Evolutionary conservation across 2,329 filamentous ascomycete genomes (phyloP).

Genomic region (Penicillium sp.): DNA sequence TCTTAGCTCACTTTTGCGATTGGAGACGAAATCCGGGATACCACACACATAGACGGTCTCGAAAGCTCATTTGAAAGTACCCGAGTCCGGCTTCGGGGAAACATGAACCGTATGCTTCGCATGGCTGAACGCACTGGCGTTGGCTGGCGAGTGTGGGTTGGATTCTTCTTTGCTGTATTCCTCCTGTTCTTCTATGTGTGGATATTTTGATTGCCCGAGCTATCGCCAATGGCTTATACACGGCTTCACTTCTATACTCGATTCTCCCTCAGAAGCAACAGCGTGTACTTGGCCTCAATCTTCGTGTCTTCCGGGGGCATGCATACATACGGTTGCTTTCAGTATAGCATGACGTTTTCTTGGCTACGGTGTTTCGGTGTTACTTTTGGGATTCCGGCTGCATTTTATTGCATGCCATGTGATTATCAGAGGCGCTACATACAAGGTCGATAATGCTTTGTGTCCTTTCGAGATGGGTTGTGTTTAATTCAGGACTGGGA

Average conservation of each 20-base stretch:
- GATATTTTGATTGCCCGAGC: slow-evolving; percentile 63
- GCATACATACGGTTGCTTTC: slow-evolving; percentile 1
- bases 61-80: slow-evolving; percentile 92
- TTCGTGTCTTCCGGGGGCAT: neutral
- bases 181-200: slow-evolving; percentile 90
- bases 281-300: neutral
- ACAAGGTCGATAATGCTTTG: neutral
- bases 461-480: neutral
- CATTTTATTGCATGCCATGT: neutral
- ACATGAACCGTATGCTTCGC: slow-evolving; percentile 94
- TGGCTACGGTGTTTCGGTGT: slow-evolving; percentile 10
- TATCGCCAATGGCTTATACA: neutral
- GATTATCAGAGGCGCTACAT: neutral
- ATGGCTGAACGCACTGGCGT: slow-evolving; percentile 97
- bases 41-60: slow-evolving; percentile 86
- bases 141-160: slow-evolving; percentile 90
- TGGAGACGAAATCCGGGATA: slow-evolving; percentile 91
- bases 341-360: slow-evolving; percentile 5
- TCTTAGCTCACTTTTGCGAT: slow-evolving; percentile 83
- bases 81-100: slow-evolving; percentile 75
- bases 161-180: slow-evolving; percentile 81
- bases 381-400: neutral
- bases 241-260: neutral
- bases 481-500: neutral
- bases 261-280: neutral